Percentiles rank a stretch among this genome's conserved stretches.
Conservation (phyloP, 805 yeast genomes). For the Spathaspora arborariae region DNA sequence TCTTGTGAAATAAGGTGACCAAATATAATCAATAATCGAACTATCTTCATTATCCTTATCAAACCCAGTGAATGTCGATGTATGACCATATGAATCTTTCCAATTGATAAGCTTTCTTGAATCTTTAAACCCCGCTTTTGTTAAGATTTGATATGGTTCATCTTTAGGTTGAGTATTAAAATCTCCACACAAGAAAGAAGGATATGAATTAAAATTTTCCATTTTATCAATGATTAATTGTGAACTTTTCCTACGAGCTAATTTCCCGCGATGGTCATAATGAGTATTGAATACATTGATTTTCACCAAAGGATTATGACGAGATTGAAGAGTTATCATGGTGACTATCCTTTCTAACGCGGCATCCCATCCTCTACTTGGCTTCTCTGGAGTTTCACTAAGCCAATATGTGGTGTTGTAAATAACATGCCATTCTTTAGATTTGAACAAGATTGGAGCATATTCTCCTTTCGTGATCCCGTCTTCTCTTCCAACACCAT, state of each 20-base stretch:
- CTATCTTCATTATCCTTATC: constrained; percentile 22
- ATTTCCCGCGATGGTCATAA: constrained; percentile 37
- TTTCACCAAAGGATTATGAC: constrained; percentile 22
- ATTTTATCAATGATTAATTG: constrained; percentile 32
- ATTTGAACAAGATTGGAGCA: constrained; percentile 34
- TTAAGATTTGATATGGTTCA: constrained; percentile 38
- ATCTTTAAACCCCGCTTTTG: constrained; percentile 35
- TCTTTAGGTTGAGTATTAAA: constrained; percentile 40
- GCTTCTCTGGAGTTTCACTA: constrained; percentile 35
- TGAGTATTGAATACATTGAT: constrained; percentile 39
- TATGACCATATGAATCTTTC: constrained; percentile 37
- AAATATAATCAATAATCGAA: constrained; percentile 42
- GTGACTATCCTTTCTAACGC: constrained; percentile 39
- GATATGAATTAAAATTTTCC: constrained; percentile 26
- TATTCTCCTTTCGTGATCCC: constrained; percentile 29
- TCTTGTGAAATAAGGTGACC: constrained; percentile 31
- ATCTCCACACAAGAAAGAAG: constrained; percentile 40
- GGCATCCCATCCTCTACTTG: constrained; percentile 43
- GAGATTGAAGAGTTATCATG: constrained; percentile 30
- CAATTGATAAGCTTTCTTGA: constrained; percentile 26
- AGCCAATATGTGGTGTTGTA: constrained; percentile 36
- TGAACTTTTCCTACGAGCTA: constrained; percentile 33
- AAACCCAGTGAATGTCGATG: constrained; percentile 49
- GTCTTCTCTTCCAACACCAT: constrained; percentile 35
- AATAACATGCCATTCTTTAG: constrained; percentile 27